Conservation (phyloP, 1,139 yeast species). For the Trichomonascaceae sp. region DNA sequence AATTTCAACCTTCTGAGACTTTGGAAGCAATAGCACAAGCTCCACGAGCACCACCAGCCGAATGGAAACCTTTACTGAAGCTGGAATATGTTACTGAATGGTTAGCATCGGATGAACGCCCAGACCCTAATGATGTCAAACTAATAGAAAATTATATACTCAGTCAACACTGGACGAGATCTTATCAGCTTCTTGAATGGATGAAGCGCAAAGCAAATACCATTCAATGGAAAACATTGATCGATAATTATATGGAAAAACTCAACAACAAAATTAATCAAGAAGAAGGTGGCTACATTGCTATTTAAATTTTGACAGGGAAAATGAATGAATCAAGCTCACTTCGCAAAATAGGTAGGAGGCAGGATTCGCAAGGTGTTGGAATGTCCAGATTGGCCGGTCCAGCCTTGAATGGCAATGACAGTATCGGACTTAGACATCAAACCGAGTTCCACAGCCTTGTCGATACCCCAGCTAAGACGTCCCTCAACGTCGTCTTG, state of each 20-base stretch:
- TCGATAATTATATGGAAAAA: slow-evolving; percentile 11
- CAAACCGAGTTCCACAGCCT: slow-evolving; percentile 84
- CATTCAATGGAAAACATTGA: slow-evolving; percentile 12
- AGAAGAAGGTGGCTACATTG: slow-evolving; percentile 5
- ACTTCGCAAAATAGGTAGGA: slow-evolving; percentile 7
- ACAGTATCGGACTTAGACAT: slow-evolving; percentile 82
- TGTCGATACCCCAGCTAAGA: slow-evolving; percentile 88
- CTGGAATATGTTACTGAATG: slow-evolving; percentile 41
- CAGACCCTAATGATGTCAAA: slow-evolving; percentile 51
- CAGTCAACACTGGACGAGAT: slow-evolving; percentile 23
- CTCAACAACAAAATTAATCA: slow-evolving; percentile 3
- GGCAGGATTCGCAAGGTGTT: slow-evolving; percentile 76
- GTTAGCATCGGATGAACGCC: slow-evolving; percentile 42
- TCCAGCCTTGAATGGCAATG: slow-evolving; percentile 98
- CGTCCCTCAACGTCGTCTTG: slow-evolving; percentile 94
- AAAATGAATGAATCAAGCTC: background rate
- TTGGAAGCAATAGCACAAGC: slow-evolving; percentile 6
- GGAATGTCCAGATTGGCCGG: slow-evolving; percentile 98
- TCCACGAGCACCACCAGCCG: background rate
- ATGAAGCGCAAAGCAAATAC: slow-evolving; percentile 11
- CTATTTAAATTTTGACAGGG: background rate
- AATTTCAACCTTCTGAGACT: background rate
- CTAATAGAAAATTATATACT: slow-evolving; percentile 22
- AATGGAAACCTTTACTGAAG: slow-evolving; percentile 2
- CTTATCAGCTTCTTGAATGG: slow-evolving; percentile 18